phyloP scores from a whole-genome alignment of 257 asterid genomes.

The Asclepias syriaca region DNA sequence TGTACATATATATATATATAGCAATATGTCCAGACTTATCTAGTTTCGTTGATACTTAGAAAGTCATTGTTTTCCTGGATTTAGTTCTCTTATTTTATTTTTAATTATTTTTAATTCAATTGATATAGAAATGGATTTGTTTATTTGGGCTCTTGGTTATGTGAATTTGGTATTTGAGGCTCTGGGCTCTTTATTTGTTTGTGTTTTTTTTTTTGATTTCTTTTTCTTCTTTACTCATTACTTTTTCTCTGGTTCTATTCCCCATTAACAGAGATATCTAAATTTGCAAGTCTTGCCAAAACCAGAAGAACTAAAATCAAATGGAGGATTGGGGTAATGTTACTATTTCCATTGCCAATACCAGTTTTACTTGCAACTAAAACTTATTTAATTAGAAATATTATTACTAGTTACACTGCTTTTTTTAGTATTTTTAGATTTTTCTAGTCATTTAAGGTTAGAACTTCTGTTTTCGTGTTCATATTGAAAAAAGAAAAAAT shows the following conservation, averaged over 20 bases:
- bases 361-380: not conserved
- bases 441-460: not conserved
- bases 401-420: not conserved
- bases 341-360: not conserved
- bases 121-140: not conserved
- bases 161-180: not conserved
- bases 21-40: not conserved
- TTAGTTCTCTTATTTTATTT: not conserved
- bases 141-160: not conserved
- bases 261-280: not conserved
- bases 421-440: not conserved
- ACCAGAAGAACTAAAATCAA: slow-evolving; percentile 21
- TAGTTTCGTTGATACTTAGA: not conserved
- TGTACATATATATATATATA: not conserved
- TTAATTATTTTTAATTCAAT: too few relatives aligned
- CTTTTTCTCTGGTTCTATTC: not conserved
- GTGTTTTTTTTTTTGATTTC: not conserved
- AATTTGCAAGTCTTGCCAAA: slow-evolving; percentile 6
- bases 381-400: not conserved
- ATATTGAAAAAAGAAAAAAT: not conserved
- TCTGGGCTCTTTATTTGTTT: not conserved
- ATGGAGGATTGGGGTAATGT: slow-evolving; percentile 89
- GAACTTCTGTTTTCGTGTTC: not conserved
- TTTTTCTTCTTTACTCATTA: too few relatives aligned
- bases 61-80: not conserved